Evolutionary conservation across 768 basidiomycete genomes (phyloP), one percentile per base, ranked within the genome.

Genomic region (Termitomyces bulborhizus): DNA sequence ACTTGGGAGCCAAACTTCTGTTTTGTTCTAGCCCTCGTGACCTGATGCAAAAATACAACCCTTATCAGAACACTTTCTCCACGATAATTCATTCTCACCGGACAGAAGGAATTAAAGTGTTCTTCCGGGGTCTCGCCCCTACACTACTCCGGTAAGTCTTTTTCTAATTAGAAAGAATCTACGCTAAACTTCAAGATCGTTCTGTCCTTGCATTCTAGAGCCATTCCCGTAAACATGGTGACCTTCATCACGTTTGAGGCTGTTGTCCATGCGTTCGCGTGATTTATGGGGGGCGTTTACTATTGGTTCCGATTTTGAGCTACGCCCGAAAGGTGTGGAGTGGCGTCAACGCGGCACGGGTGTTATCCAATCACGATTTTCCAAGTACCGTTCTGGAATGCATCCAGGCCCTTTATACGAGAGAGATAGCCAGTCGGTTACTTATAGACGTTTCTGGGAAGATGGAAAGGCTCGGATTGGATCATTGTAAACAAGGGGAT

Each of bases 151-250:
- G 93, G 87, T 87, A 62, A 57, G 81, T 27, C 27, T 18, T 49
- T 49, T 24, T 21, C 21, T 21, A 21, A 21, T 21, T 29, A 29
- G 27, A 11, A 13, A 40, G 27, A n/a, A 39, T 40, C 16, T n/a
- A 27, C 9, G 16, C 21, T 37, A 37, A 16, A 37, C 9, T 37
- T 16, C 36, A 6, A 6, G 15, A 37, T 49, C 5, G 47, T 37
- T 16, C 36, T 37, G 8, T 24, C 34, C 21, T 2, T 16, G 24
- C 21, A 26, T 6, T 29, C 26, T 50, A 90, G 87, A 40, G 86
- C 88, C n/a, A 77, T 90, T 24, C 90, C 90, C 2, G 88, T 89
- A n/a, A 91, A 91, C 60, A 89, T 91, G 79, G 86, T 84, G 32
- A 90, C 85, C 1, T 91, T 92, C 67, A 80, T 77, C 3, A 81